phyloP scores from a whole-genome alignment of 2,329 filamentous ascomycete genomes.

The Elsinoe perseae region DNA sequence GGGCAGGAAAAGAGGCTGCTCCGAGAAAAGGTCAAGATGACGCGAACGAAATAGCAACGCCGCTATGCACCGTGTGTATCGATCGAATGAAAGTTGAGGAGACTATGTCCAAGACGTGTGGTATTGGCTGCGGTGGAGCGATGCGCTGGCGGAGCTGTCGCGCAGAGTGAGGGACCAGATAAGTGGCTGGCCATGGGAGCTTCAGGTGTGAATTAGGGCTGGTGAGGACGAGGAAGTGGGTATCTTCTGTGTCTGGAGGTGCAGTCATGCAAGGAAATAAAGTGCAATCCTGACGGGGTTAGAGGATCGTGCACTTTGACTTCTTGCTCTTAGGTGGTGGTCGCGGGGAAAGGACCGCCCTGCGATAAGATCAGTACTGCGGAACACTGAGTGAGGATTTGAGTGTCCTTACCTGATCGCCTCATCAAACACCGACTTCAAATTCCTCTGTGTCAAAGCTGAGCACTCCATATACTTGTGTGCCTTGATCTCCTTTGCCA shows the following conservation, averaged over 20 bases:
- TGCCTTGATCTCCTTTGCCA: constrained; percentile 89
- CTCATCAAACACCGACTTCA: constrained; percentile 98
- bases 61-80: constrained; percentile 15
- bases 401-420: constrained; percentile 71
- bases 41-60: constrained; percentile 11
- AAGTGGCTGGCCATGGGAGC: background rate
- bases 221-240: background rate
- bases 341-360: constrained; percentile 64
- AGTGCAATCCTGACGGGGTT: constrained; percentile 16
- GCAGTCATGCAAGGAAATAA: constrained; percentile 2
- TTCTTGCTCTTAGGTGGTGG: constrained; percentile 54
- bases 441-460: constrained; percentile 86
- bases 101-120: background rate
- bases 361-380: constrained; percentile 29
- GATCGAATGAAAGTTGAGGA: background rate
- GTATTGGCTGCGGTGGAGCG: background rate
- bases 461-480: constrained; percentile 99
- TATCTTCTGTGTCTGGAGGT: constrained; percentile 1
- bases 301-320: constrained; percentile 63
- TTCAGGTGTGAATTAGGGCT: background rate
- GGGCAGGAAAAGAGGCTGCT: background rate
- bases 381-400: background rate
- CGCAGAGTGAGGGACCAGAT: background rate
- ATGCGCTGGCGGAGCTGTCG: background rate
- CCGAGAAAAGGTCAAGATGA: background rate